Evolutionary conservation across 1,284 basidiomycete species (phyloP), one percentile per base, ranked within the genome.

Genomic region (Porodaedalea pini): DNA sequence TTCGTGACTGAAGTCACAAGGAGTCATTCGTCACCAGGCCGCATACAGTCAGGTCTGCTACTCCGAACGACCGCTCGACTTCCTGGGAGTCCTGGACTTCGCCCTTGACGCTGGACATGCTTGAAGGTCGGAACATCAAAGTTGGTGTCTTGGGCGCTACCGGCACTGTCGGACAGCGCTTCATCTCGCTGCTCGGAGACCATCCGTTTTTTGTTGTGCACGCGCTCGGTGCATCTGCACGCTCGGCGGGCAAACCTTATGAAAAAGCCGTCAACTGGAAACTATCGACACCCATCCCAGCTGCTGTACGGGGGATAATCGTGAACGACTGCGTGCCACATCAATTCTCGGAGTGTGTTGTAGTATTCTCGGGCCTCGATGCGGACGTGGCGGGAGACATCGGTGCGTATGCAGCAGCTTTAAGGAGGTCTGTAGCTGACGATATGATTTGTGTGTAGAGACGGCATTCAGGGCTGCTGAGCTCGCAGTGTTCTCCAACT

Each of bases 91-190:
- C 45, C 13, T 31, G 8, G 25, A 17, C 17, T 8, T 31, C 25
- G 45, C n/a, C 27, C 62, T 58, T 40, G 56, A 56, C 44, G 32
- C n/a, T 29, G 50, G 34, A 4, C 40, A 65, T 65, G 64, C 49
- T 56, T 15, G 56, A 59, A 43, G 57, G 55, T 32, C 51, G 60
- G 11, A 63, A 78, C 66, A 73, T 94, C 75, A 90, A 90, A 64
- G 94, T 99, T 63, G 96, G 93, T 63, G 79, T 99, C 59, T 82
- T 99, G 17, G 96, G 96, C 49, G 97, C 97, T 4, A 99, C 97
- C 0, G 97, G 95, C 49, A 96, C 92, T 50, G 94, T 98, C 57
- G 94, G 94, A 21, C 94, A 98, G 73, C 84, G 92, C 58, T 99
- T 99, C 74, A 93, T 99, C 71, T 81, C 88, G 58, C 86, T 98